Conservation (phyloP, 208 protist genomes). For the Trypanosoma mega region DNA sequence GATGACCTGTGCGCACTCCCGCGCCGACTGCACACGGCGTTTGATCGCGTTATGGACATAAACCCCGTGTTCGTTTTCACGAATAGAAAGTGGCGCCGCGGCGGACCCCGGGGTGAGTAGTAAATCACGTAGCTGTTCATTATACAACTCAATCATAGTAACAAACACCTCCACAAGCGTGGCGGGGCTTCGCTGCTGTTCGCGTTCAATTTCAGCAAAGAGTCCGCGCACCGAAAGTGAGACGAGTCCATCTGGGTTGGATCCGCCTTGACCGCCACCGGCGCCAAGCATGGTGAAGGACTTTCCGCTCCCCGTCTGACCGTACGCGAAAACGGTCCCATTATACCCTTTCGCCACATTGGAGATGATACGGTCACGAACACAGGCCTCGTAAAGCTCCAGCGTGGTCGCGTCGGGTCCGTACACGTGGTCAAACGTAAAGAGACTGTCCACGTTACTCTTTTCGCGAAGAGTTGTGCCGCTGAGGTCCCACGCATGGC, state of each 20-base stretch:
- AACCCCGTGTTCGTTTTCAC: conserved; percentile 75
- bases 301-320: conserved; percentile 88
- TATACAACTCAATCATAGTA: conserved; percentile 80
- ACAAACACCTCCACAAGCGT: conserved; percentile 42
- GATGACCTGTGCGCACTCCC: conserved; percentile 66
- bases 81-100: conserved; percentile 49
- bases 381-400: conserved; percentile 51
- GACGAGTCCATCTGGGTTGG: conserved; percentile 37
- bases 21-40: conserved; percentile 39
- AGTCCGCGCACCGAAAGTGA: conserved; percentile 54
- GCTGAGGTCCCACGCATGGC: conserved; percentile 25
- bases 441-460: conserved; percentile 53
- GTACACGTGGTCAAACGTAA: conserved; percentile 80
- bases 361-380: conserved; percentile 45
- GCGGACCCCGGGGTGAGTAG: conserved; percentile 27
- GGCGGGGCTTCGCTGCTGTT: conserved; percentile 37
- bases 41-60: conserved; percentile 82
- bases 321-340: conserved; percentile 84
- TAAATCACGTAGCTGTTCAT: conserved; percentile 84
- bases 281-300: conserved; percentile 80
- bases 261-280: conserved; percentile 3
- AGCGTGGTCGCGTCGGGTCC: conserved; percentile 30
- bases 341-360: conserved; percentile 84
- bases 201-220: conserved; percentile 45
- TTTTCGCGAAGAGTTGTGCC: conserved; percentile 44